Conservation (phyloP, 225 moss, liverwort and hornwort species). For the Polytrichum formosum region DNA sequence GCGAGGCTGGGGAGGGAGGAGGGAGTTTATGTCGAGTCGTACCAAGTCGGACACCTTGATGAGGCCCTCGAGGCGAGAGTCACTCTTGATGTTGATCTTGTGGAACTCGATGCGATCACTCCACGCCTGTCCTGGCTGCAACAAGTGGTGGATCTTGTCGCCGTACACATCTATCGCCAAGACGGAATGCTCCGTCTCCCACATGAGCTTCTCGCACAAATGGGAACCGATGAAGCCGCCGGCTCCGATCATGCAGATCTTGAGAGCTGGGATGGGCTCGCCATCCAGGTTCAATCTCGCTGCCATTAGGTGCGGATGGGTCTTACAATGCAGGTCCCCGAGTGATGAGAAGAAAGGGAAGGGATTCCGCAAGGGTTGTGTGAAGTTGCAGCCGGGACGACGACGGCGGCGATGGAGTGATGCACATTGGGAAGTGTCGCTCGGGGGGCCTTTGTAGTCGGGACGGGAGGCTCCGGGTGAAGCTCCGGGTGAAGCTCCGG, state of each 20-base stretch:
- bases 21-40: not conserved
- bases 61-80: constrained; percentile 39
- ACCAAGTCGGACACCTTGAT: constrained; percentile 46
- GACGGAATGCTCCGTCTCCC: constrained; percentile 42
- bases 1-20: no score
- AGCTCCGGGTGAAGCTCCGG: no score
- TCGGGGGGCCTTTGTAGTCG: no score
- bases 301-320: not conserved
- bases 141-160: constrained; percentile 61
- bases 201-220: constrained; percentile 61
- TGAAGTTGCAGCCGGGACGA: no score
- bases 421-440: no score
- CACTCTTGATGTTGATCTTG: constrained; percentile 56
- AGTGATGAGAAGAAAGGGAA: no score
- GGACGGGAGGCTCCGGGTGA: no score
- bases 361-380: no score
- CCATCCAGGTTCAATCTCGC: constrained; percentile 44
- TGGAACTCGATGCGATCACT: constrained; percentile 49
- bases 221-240: constrained; percentile 77
- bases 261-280: constrained; percentile 23
- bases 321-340: no score
- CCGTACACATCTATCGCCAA: constrained; percentile 50
- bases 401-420: no score
- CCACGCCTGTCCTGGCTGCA: constrained; percentile 35
- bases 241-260: constrained; percentile 54